Percentiles rank a stretch among this genome's conserved stretches.
phyloP scores from a whole-genome alignment of 75 land plant species.

The Selaginella moellendorffii region DNA sequence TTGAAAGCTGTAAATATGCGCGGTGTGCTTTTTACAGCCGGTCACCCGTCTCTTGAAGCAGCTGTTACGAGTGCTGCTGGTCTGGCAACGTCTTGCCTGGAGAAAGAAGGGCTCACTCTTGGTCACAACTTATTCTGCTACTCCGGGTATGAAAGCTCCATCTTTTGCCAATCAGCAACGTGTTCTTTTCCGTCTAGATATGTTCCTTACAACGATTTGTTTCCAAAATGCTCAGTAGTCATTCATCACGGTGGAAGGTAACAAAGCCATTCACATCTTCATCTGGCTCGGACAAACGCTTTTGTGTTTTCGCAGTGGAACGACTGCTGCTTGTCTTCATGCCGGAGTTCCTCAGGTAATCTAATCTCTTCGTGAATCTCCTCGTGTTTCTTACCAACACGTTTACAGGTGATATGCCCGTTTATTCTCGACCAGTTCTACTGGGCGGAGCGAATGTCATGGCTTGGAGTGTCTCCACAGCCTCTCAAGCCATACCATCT shows the following conservation, averaged over 20 bases:
- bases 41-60: constrained; percentile 50
- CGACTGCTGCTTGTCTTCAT: constrained; percentile 75
- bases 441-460: constrained; percentile 89
- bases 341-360: constrained; percentile 81
- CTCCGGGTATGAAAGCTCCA: constrained; percentile 31
- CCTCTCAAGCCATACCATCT: constrained; percentile 38
- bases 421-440: constrained; percentile 87
- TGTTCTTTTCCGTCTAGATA: constrained; percentile 21
- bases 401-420: constrained; percentile 66
- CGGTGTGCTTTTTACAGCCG: constrained; percentile 56
- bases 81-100: constrained; percentile 8
- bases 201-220: constrained; percentile 65
- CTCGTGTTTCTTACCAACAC: constrained; percentile 6
- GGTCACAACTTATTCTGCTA: constrained; percentile 32
- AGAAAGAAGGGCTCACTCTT: constrained; percentile 17
- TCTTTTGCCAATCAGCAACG: neutral
- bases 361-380: neutral
- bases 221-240: constrained; percentile 51
- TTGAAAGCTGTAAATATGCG: constrained; percentile 28
- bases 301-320: constrained; percentile 37
- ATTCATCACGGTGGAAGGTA: constrained; percentile 96
- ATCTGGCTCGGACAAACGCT: neutral
- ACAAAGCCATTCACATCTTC: neutral
- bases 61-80: constrained; percentile 26
- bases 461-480: constrained; percentile 86